phyloP scores from a whole-genome alignment of 495 filamentous ascomycete genomes.

The Aspergillus campestris region DNA sequence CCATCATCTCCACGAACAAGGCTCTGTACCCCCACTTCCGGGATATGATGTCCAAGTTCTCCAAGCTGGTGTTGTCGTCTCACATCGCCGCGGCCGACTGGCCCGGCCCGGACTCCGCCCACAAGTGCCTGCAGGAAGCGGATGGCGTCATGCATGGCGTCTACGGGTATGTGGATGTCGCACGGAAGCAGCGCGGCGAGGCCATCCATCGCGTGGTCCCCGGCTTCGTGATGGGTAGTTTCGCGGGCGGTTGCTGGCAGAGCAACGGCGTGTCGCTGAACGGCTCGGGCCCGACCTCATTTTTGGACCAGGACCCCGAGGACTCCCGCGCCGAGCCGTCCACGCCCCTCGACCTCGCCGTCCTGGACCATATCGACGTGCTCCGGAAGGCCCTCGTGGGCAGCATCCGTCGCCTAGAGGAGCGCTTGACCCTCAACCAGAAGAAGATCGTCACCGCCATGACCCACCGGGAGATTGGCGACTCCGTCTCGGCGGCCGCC shows the following conservation, averaged over 20 bases:
- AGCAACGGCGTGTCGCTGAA: slow-evolving; percentile 70
- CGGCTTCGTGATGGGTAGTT: slow-evolving; percentile 81
- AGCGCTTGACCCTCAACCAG: slow-evolving; percentile 64
- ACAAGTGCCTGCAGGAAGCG: slow-evolving; percentile 92
- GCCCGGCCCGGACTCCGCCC: slow-evolving; percentile 73
- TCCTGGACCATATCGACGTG: slow-evolving; percentile 79
- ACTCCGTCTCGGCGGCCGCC: slow-evolving; percentile 64
- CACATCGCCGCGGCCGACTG: slow-evolving; percentile 95
- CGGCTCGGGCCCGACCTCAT: slow-evolving; percentile 63
- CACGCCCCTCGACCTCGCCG: slow-evolving; percentile 58
- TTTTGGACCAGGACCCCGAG: slow-evolving; percentile 68
- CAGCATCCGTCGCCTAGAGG: slow-evolving; percentile 76
- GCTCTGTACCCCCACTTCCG: slow-evolving; percentile 93
- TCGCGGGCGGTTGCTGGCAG: slow-evolving; percentile 82
- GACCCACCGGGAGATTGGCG: slow-evolving; percentile 63
- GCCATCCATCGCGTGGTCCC: slow-evolving; percentile 82
- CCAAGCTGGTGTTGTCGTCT: slow-evolving; percentile 95
- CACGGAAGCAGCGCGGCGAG: slow-evolving; percentile 82
- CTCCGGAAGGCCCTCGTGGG: slow-evolving; percentile 70
- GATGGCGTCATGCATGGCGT: slow-evolving; percentile 91
- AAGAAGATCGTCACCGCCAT: slow-evolving; percentile 68
- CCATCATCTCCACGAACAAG: slow-evolving; percentile 98
- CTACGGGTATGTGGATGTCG: slow-evolving; percentile 91
- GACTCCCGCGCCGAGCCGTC: slow-evolving; percentile 68
- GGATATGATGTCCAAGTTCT: slow-evolving; percentile 99